These are phyloP conservation scores for Diaporthe citrichinensis DNA, from an alignment of 2,329 filamentous ascomycete species.

Conservation along the genomic window DNA sequence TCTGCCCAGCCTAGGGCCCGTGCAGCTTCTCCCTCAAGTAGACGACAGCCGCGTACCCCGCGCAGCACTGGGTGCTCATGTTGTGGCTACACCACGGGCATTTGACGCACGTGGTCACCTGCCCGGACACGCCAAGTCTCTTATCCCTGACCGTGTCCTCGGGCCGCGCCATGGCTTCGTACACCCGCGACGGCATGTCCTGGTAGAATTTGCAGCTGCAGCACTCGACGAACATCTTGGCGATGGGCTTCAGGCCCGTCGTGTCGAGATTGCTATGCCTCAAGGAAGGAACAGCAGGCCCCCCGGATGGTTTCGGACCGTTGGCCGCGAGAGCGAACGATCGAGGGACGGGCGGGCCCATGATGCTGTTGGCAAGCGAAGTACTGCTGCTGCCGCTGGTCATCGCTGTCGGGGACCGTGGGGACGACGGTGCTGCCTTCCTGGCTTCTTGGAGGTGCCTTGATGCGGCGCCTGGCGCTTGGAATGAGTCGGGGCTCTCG, in stretches of 20 bases:
- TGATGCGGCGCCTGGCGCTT: conserved; percentile 47
- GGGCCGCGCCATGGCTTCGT: conserved; percentile 75
- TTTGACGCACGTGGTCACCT: conserved; percentile 72
- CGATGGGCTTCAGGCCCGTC: conserved; percentile 57
- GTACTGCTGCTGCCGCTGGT: conserved; percentile 31
- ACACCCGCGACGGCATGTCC: conserved; percentile 75
- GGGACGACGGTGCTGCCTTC: conserved; percentile 48
- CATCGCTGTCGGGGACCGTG: conserved; percentile 43
- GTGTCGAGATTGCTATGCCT: conserved; percentile 40
- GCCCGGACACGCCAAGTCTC: conserved; percentile 66
- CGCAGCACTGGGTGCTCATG: conserved; percentile 78
- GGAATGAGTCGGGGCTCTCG: conserved; percentile 45
- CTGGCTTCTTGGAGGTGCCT: conserved; percentile 55
- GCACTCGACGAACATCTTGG: conserved; percentile 77
- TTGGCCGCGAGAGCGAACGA: conserved; percentile 33
- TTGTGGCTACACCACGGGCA: conserved; percentile 81
- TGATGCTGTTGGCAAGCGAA: conserved; percentile 32
- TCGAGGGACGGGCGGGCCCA: conserved; percentile 32
- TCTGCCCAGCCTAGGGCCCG: conserved; percentile 33
- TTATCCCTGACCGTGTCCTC: conserved; percentile 67
- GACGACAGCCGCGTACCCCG: conserved; percentile 77
- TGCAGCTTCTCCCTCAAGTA: conserved; percentile 76
- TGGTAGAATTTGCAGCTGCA: conserved; percentile 76
- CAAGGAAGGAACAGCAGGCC: conserved; percentile 17
- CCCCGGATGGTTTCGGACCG: conserved; percentile 16